phyloP scores from a whole-genome alignment of 2,329 filamentous ascomycete species.

The Drechmeria coniospora region DNA sequence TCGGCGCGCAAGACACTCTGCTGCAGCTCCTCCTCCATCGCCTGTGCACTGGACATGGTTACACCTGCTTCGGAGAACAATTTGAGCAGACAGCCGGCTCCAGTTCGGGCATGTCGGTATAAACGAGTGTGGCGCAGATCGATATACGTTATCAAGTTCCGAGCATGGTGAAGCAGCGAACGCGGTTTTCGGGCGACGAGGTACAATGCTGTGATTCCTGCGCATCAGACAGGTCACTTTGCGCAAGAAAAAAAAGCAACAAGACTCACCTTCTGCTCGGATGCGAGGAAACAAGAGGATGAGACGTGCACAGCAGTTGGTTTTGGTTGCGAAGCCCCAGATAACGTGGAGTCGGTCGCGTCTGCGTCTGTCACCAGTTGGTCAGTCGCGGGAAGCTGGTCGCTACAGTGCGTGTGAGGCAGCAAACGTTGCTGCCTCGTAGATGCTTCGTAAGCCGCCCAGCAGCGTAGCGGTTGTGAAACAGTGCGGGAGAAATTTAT shows the following conservation, averaged over 20 bases:
- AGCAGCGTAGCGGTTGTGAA: no score
- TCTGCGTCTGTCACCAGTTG: conserved; percentile 3
- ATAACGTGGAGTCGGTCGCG: conserved; percentile 6
- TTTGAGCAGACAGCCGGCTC: conserved; percentile 5
- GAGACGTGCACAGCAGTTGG: conserved; percentile 1
- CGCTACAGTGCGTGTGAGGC: conserved; percentile 7
- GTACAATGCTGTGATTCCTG: no score
- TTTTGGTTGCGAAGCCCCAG: conserved; percentile 1
- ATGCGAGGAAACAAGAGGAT: conserved; percentile 2
- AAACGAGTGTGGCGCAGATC: conserved; percentile 7
- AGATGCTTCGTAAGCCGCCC: no score
- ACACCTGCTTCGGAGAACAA: conserved; percentile 11
- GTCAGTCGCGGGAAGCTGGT: no score
- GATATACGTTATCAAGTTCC: conserved; percentile 9
- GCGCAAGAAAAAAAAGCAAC: neutral
- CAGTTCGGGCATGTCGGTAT: conserved; percentile 15
- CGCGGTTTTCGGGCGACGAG: conserved; percentile 4
- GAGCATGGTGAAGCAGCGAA: conserved; percentile 8
- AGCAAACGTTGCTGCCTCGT: neutral
- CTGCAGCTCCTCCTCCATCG: conserved; percentile 42
- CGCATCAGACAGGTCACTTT: no score
- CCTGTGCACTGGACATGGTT: conserved; percentile 34
- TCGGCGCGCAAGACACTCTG: conserved; percentile 38
- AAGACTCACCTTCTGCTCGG: conserved; percentile 3
- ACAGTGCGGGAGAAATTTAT: conserved; percentile 4